Percentiles rank a stretch among this genome's conserved stretches.
These are phyloP conservation scores for Trypanosoma congolense DNA, from an alignment of 208 protist species.

Conservation along the genomic window DNA sequence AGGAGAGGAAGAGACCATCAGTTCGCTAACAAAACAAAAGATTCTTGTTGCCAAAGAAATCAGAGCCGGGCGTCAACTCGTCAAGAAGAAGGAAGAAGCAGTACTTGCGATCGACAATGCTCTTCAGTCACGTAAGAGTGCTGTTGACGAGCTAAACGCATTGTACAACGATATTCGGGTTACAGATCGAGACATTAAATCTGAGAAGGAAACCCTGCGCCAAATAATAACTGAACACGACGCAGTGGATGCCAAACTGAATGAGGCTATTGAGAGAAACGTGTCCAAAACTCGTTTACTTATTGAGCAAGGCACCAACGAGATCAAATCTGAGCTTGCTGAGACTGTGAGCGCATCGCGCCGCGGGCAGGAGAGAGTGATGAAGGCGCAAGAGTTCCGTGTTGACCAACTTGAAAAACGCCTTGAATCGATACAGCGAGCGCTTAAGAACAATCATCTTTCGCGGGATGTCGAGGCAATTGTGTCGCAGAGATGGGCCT, in stretches of 20 bases:
- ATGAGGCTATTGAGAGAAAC: slow-evolving; percentile 28
- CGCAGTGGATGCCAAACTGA: slow-evolving; percentile 42
- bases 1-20: slow-evolving; percentile 23
- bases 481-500: slow-evolving; percentile 50
- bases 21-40: slow-evolving; percentile 47
- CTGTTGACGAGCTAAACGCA: slow-evolving; percentile 61
- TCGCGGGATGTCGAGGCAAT: slow-evolving; percentile 50
- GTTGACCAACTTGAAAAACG: slow-evolving; percentile 70
- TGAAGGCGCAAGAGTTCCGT: slow-evolving; percentile 86
- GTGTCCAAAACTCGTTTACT: slow-evolving; percentile 38
- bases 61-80: slow-evolving; percentile 37
- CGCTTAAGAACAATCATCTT: slow-evolving; percentile 57
- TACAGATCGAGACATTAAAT: slow-evolving; percentile 50
- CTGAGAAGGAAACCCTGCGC: slow-evolving; percentile 48
- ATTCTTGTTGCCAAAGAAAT: slow-evolving; percentile 61
- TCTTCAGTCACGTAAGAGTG: slow-evolving; percentile 38
- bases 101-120: slow-evolving; percentile 36
- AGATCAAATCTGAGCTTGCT: slow-evolving; percentile 48
- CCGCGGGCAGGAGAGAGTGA: slow-evolving; percentile 72
- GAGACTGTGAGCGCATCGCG: slow-evolving; percentile 51
- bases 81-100: slow-evolving; percentile 62
- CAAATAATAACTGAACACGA: slow-evolving; percentile 41
- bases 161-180: slow-evolving; percentile 82
- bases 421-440: slow-evolving; percentile 51
- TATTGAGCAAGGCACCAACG: slow-evolving; percentile 51